Base-by-base conservation (phyloP, 1,284 basidiomycete genomes). In the Schizophyllum commune region DNA sequence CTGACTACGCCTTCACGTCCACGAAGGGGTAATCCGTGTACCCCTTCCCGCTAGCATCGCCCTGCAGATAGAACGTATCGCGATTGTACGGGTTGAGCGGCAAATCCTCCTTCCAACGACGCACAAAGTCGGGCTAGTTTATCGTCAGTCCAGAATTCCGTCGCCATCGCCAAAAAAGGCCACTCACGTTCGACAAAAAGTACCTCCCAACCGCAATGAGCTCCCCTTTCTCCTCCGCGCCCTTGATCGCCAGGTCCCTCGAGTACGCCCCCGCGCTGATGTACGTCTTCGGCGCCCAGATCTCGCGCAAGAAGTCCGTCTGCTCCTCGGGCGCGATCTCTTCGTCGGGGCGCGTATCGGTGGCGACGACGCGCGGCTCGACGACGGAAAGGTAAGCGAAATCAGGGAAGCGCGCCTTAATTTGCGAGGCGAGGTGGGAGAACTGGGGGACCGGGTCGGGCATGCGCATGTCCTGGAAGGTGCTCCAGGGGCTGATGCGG, bases 371-470 rank as follows among this genome's bases (percentile, higher is more conserved):
- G 53, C 74, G 68, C 1, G 75, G 70, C 66, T 82, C 80, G 33
- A 78, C 70, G 32, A 75, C 70, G 68, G 85, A 83, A 32, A 83
- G 62, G 64, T 81, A 83, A 11, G 79, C 80, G 4, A 83, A 72
- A 8, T 72, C 65, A 32, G 80, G 78, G 65, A 73, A 71, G 2
- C 63, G 60, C 7, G 62, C 57, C 22, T 64, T 63, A 20, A 75
- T 56, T 21, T 66, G 56, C 1, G 59, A 52, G 19, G 72, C 64
- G 32, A 75, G 58, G 60, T 73, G 65, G 27, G 65, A 59, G 63
- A 73, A 76, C 3, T 68, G 69, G 3, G 73, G 69, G 52, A 73
- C 64, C 0, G 76, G 82, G 52, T 80, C 73, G 27, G 68, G 60
- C 75, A 76, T 75, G 17, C 74, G 61, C 75, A 76, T 74, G 34